Percentiles rank a stretch among this genome's conserved stretches.
These are phyloP conservation scores for Leccinum imitatum DNA, from an alignment of 768 basidiomycete genomes.

Conservation along the genomic window DNA sequence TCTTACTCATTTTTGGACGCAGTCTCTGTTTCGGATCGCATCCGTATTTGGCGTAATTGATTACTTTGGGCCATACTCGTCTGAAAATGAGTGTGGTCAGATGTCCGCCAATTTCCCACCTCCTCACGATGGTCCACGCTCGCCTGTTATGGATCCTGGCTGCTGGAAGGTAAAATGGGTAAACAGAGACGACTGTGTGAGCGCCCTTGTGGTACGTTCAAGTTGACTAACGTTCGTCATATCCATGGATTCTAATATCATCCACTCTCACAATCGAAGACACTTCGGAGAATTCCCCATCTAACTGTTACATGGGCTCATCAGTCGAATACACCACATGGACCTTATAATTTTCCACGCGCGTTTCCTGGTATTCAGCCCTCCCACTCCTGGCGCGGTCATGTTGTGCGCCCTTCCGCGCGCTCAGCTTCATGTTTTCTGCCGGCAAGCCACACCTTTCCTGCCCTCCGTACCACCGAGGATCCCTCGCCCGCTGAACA, in stretches of 20 bases:
- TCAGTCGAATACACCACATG: conserved; percentile 39
- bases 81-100: conserved; percentile 22
- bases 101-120: conserved; percentile 31
- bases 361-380: conserved; percentile 5
- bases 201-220: conserved; percentile 60
- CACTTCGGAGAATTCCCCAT: conserved; percentile 67
- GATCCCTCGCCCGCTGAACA: background rate
- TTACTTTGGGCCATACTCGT: conserved; percentile 40
- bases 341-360: conserved; percentile 13
- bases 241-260: conserved; percentile 3
- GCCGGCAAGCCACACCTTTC: conserved; percentile 18
- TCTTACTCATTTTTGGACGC: conserved; percentile 6
- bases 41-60: conserved; percentile 67
- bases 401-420: background rate
- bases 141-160: conserved; percentile 51
- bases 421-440: conserved; percentile 19
- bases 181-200: conserved; percentile 72
- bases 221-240: background rate
- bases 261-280: conserved; percentile 38
- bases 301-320: conserved; percentile 81
- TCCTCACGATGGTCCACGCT: conserved; percentile 60
- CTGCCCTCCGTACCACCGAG: conserved; percentile 7
- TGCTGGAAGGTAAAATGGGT: conserved; percentile 83
- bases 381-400: conserved; percentile 24
- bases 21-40: conserved; percentile 55